A percentile compares a stretch with the other conserved stretches of the same genome.
phyloP scores from a whole-genome alignment of 192 early-diverging fungal genomes.

The Chytriomyces confervae region DNA sequence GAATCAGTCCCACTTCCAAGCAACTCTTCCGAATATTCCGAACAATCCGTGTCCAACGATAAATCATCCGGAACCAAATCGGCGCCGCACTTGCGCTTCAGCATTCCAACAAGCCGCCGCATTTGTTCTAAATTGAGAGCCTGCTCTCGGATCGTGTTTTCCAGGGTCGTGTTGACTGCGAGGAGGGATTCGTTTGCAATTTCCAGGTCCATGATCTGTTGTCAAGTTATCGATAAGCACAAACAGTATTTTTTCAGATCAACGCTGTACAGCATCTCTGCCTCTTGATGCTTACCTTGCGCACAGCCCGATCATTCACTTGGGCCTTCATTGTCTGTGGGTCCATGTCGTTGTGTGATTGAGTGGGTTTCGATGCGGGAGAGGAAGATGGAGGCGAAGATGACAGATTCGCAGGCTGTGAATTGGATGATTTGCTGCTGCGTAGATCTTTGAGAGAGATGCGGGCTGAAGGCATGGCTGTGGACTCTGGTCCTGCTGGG shows the following conservation, averaged over 20 bases:
- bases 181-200: slow-evolving; percentile 56
- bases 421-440: too few species aligned
- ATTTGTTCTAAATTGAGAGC: slow-evolving; percentile 46
- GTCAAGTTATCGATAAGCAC: background rate
- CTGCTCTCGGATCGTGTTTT: slow-evolving; percentile 58
- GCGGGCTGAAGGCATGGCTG: too few species aligned
- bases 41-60: background rate
- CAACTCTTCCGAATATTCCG: background rate
- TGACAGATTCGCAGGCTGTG: too few species aligned
- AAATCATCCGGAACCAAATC: background rate
- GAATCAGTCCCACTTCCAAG: background rate
- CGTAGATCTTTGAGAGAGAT: too few species aligned
- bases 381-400: too few species aligned
- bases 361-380: too few species aligned
- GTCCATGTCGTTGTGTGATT: too few species aligned
- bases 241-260: background rate
- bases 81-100: slow-evolving; percentile 22
- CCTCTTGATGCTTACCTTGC: slow-evolving; percentile 35
- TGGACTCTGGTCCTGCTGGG: too few species aligned
- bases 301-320: slow-evolving; percentile 50
- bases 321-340: slow-evolving; percentile 26
- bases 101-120: slow-evolving; percentile 34
- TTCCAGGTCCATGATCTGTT: slow-evolving; percentile 57
- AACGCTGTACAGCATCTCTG: background rate
- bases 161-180: slow-evolving; percentile 56